Evolutionary conservation across 2,329 filamentous ascomycete species (phyloP).

Genomic region (Penicillium sp.): DNA sequence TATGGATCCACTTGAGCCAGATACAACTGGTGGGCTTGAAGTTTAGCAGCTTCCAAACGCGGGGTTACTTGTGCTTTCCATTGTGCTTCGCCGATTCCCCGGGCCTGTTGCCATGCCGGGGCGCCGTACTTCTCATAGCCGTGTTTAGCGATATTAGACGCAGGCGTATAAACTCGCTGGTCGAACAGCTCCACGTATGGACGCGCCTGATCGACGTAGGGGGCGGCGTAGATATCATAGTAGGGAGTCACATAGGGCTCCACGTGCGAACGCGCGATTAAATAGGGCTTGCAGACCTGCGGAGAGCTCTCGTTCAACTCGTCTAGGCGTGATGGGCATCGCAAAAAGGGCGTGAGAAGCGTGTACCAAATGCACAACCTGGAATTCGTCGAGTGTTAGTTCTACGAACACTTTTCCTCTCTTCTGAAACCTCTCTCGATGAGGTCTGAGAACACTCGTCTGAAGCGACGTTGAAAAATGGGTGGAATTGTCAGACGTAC

Average conservation of each 20-base stretch:
- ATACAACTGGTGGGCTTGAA: constrained; percentile 67
- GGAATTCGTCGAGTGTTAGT: constrained; percentile 17
- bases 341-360: constrained; percentile 77
- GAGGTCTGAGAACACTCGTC: background rate
- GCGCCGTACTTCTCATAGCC: constrained; percentile 72
- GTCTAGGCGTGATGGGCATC: constrained; percentile 73
- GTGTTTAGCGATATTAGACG: constrained; percentile 63
- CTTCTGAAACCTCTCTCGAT: background rate
- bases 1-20: constrained; percentile 72
- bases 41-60: constrained; percentile 68
- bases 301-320: constrained; percentile 72
- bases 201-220: constrained; percentile 74
- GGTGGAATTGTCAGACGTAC: constrained; percentile 29
- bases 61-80: constrained; percentile 82
- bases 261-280: constrained; percentile 66
- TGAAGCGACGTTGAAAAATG: background rate
- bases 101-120: constrained; percentile 70
- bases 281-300: constrained; percentile 79
- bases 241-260: constrained; percentile 80
- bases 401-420: background rate
- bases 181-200: constrained; percentile 70
- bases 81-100: constrained; percentile 67
- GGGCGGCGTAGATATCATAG: constrained; percentile 80
- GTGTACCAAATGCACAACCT: constrained; percentile 86
- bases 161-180: constrained; percentile 68